These are phyloP conservation scores for Iberis pinnata DNA, from an alignment of 345 rosid species.

Conservation along the genomic window DNA sequence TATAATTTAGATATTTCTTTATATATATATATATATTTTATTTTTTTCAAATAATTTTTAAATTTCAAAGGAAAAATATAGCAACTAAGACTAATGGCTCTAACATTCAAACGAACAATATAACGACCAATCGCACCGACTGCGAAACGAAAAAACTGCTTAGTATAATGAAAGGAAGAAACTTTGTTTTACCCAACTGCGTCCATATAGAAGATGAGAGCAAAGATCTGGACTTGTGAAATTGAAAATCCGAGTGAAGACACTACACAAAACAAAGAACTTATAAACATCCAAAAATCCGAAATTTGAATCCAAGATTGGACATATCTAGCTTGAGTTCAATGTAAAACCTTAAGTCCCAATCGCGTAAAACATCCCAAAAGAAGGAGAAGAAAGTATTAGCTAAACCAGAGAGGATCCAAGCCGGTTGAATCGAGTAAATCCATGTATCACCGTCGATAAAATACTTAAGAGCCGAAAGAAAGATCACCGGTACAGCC, in stretches of 20 bases:
- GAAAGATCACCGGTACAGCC: conserved; percentile 88
- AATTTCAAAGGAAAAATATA: too few species aligned
- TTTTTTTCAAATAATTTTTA: too few species aligned
- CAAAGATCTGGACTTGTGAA: conserved; percentile 53
- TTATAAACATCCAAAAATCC: background rate
- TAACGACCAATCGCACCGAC: too few species aligned
- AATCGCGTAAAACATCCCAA: conserved; percentile 92
- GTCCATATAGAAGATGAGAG: conserved; percentile 53
- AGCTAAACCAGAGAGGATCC: conserved; percentile 78
- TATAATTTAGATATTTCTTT: too few species aligned
- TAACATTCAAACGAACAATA: background rate
- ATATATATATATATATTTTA: too few species aligned
- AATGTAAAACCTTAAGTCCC: conserved; percentile 90
- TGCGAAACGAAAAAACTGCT: too few species aligned
- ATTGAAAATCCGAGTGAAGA: conserved; percentile 83
- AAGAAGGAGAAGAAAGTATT: conserved; percentile 85
- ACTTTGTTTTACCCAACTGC: conserved; percentile 60
- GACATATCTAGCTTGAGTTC: conserved; percentile 10
- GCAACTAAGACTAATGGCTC: too few species aligned
- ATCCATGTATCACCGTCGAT: conserved; percentile 74
- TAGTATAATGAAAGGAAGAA: background rate
- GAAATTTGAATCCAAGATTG: background rate
- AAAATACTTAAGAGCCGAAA: conserved; percentile 88
- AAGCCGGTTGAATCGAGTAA: conserved; percentile 70
- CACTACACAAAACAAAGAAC: conserved; percentile 34